phyloP scores from a whole-genome alignment of 192 early-diverging fungal genomes.

The Coemansia sp. region DNA sequence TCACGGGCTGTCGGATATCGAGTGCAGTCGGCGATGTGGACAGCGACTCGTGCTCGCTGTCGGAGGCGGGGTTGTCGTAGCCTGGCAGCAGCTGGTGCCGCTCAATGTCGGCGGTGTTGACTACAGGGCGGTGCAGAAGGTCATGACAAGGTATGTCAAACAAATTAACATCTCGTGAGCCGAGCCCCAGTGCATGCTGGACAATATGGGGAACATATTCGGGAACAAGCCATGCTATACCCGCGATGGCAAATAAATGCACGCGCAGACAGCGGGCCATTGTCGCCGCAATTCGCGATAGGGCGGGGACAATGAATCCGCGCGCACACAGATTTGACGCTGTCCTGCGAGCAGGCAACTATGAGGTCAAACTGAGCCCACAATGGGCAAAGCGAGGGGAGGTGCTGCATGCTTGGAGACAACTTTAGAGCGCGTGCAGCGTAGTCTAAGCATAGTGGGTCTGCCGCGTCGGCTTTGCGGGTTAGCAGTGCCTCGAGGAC shows the following conservation, averaged over 20 bases:
- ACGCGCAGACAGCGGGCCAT: background rate
- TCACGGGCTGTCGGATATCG: background rate
- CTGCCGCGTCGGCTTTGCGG: no score
- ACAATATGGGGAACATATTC: background rate
- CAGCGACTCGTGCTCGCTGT: background rate
- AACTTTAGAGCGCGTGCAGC: background rate
- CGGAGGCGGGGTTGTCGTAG: background rate
- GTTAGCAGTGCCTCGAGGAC: background rate
- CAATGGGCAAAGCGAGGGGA: background rate
- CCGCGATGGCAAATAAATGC: slow-evolving; percentile 3
- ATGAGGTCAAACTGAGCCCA: no score
- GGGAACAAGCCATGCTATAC: background rate
- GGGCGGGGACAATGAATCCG: no score
- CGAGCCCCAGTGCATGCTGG: background rate
- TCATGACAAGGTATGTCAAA: slow-evolving; percentile 2
- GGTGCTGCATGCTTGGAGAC: background rate
- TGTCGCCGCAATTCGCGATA: background rate
- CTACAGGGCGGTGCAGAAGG: slow-evolving; percentile 1
- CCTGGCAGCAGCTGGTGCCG: slow-evolving; percentile 9
- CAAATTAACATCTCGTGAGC: slow-evolving; percentile 5
- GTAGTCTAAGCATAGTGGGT: no score
- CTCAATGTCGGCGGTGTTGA: slow-evolving; percentile 15
- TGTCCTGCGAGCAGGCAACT: no score
- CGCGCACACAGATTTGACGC: no score
- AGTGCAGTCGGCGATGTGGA: slow-evolving; percentile 15